phyloP scores from a whole-genome alignment of 176 grass and related monocot species.

The Oryza longistaminata region DNA sequence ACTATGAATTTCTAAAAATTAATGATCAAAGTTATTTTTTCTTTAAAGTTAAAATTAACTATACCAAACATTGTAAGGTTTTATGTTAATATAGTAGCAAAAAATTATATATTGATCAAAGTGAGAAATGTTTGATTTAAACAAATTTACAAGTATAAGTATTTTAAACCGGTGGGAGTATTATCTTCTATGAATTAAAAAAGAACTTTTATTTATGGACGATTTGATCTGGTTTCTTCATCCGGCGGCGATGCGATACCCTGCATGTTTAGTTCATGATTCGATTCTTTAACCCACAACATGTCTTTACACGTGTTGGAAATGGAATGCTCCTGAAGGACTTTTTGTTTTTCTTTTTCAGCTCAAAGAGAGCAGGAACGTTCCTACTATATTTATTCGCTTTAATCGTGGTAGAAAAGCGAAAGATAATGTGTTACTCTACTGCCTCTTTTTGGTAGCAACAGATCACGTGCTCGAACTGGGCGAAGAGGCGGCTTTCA shows the following conservation, averaged over 20 bases:
- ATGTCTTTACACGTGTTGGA: neutral
- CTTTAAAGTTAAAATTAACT: too few relatives aligned
- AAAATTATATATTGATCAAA: too few relatives aligned
- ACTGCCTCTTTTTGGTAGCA: neutral
- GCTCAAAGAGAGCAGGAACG: neutral
- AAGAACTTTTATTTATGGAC: neutral
- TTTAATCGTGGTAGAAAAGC: neutral
- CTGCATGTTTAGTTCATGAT: neutral
- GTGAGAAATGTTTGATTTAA: too few relatives aligned
- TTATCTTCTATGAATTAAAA: neutral
- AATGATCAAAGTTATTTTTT: too few relatives aligned
- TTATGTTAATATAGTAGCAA: too few relatives aligned
- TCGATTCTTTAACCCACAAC: neutral
- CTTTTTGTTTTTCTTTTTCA: too few relatives aligned
- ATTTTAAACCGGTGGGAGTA: too few relatives aligned
- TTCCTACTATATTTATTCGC: neutral
- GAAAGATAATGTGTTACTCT: neutral
- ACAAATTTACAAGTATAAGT: too few relatives aligned
- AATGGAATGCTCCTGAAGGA: neutral
- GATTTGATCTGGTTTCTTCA: neutral
- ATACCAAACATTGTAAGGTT: too few relatives aligned
- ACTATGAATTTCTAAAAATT: too few relatives aligned
- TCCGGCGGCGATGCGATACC: neutral
- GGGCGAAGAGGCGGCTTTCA: neutral
- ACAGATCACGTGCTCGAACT: neutral